These are phyloP conservation scores for Colletotrichum sansevieriae DNA, from an alignment of 2,329 filamentous ascomycete genomes.

Conservation along the genomic window DNA sequence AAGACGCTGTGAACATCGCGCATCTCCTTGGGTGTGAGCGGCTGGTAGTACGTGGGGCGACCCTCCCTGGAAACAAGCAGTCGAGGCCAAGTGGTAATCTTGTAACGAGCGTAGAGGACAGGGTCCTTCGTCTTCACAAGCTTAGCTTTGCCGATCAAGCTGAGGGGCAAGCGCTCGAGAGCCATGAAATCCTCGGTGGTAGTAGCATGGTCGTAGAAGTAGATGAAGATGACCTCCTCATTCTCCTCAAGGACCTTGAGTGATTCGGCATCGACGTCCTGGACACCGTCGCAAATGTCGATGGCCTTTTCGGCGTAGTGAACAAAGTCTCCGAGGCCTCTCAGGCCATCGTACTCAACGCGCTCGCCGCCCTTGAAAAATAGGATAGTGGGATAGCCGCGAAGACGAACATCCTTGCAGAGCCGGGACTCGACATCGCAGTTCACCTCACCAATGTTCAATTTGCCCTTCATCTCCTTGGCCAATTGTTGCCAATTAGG, in stretches of 20 bases:
- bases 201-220: conserved; percentile 97
- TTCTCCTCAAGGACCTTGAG: conserved; percentile 90
- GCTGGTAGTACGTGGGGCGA: conserved; percentile 89
- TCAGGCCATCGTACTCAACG: conserved; percentile 91
- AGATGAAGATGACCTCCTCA: conserved; percentile 95
- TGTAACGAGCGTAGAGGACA: conserved; percentile 83
- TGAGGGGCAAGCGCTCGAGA: conserved; percentile 86
- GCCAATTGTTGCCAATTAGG: conserved; percentile 91
- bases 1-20: conserved; percentile 84
- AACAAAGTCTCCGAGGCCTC: conserved; percentile 91
- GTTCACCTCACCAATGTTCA: conserved; percentile 97
- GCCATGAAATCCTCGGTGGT: conserved; percentile 92
- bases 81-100: conserved; percentile 97
- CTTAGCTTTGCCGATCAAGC: conserved; percentile 90
- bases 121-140: conserved; percentile 91
- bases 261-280: conserved; percentile 80
- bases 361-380: conserved; percentile 94
- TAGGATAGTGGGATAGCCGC: conserved; percentile 87
- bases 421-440: conserved; percentile 87
- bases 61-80: conserved; percentile 90
- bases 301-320: conserved; percentile 89
- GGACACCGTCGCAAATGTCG: conserved; percentile 80
- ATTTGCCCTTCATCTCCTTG: conserved; percentile 88
- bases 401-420: conserved; percentile 90
- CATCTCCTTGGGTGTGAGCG: conserved; percentile 91